Percentiles rank a stretch among this genome's conserved stretches.
phyloP scores from a whole-genome alignment of 352 stramenopile species.

The Pythium sukuiense region DNA sequence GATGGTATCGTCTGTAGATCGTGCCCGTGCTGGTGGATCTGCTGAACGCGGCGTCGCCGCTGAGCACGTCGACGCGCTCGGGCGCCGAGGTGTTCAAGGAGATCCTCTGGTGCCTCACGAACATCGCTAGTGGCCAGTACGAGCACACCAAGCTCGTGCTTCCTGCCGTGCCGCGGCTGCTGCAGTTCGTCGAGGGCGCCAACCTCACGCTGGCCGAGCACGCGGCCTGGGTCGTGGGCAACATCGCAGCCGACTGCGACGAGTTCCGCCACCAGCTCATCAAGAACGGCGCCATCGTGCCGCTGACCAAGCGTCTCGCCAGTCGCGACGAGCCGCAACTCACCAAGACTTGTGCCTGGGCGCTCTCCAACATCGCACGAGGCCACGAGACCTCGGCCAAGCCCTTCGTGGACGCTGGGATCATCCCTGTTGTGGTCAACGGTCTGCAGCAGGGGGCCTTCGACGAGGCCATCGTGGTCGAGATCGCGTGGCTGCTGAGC shows the following conservation, averaged over 20 bases:
- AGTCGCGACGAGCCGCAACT: constrained; percentile 32
- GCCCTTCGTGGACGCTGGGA: constrained; percentile 72
- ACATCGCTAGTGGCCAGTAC: constrained; percentile 82
- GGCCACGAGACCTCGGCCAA: constrained; percentile 72
- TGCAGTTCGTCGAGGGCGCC: constrained; percentile 66
- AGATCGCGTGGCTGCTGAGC: constrained; percentile 84
- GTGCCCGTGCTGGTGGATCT: constrained; percentile 68
- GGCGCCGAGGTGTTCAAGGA: constrained; percentile 74
- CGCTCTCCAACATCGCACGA: constrained; percentile 80
- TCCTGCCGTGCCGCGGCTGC: constrained; percentile 63
- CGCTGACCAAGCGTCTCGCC: constrained; percentile 49
- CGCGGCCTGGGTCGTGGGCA: constrained; percentile 78
- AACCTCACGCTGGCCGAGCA: constrained; percentile 70
- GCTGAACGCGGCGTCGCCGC: constrained; percentile 65
- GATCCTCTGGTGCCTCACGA: constrained; percentile 83
- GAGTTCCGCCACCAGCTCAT: constrained; percentile 84
- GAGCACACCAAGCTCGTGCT: constrained; percentile 83
- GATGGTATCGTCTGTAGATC: constrained; percentile 39
- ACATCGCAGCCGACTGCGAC: constrained; percentile 85
- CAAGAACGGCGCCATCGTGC: constrained; percentile 50
- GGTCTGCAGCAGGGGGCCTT: constrained; percentile 46
- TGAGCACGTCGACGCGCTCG: constrained; percentile 58
- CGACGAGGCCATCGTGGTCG: constrained; percentile 56
- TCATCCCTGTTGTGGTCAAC: constrained; percentile 47
- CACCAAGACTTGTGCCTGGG: constrained; percentile 67